Base-by-base conservation (phyloP, 2,329 filamentous ascomycete genomes). In the Trichoderma sp. region DNA sequence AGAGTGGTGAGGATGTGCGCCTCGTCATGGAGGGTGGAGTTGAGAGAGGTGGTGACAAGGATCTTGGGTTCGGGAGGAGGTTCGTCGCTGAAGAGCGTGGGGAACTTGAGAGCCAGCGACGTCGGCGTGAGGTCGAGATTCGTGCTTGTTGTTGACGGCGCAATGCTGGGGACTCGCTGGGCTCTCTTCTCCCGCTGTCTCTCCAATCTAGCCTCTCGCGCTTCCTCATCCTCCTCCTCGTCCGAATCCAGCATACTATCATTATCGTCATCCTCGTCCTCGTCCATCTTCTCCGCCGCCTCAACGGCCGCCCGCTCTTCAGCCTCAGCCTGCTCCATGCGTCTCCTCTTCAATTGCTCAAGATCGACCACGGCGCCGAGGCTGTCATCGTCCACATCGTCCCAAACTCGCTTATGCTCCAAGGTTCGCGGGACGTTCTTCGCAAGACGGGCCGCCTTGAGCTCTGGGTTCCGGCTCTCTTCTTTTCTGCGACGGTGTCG, bases 361-460 rank as follows among this genome's bases (percentile, higher is more conserved):
- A 90, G 80, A 71, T 90, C 86, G 37, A 90, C 86, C 72, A 82
- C 81, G 16, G 81, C 81, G 71, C 84, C 85, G 6, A 89, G 81
- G 59, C 81, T 85, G 72, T 90, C 87, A 68, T 86, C 86, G 59
- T 89, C 89, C 60, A 87, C 87, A 64, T 94, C 90, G 75, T 97
- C 94, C 93, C 93, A 98, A 37, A 93, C 89, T 78, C 96, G 89
- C 83, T 97, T 97, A 75, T 89, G 88, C 75, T 97, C 94, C 69
- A 97, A 86, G 0, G 93, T 97, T 66, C 88, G 79, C 0, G 96
- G 91, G 54, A 94, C 86, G 81, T 97, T 97, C 73, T 87, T 88
- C 70, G 89, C 89, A 70, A 95, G 83, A 74, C 96, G 88, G 72
- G 91, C 87, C 70, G 88, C 88, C 73, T 89, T 89, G 70, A 97